phyloP scores from a whole-genome alignment of 441 rosid species.

The Lepidium campestre region DNA sequence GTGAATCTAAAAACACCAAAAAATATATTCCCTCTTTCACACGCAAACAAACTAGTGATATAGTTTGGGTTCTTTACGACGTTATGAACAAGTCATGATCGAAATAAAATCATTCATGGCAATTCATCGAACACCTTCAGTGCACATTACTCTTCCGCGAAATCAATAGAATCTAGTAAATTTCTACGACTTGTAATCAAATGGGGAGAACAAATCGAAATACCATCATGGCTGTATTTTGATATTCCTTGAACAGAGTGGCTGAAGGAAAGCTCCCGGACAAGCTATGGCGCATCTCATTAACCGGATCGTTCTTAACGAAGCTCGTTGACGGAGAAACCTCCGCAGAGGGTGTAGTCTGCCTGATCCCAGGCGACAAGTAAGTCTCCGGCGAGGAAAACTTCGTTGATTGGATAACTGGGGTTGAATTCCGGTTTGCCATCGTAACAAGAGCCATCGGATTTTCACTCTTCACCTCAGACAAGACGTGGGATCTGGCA shows the following conservation, averaged over 20 bases:
- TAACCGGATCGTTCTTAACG: slow-evolving; percentile 35
- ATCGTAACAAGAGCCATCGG: slow-evolving; percentile 46
- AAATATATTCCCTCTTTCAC: neutral
- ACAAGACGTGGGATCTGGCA: slow-evolving; percentile 43
- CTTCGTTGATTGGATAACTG: slow-evolving; percentile 15
- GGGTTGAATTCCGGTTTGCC: slow-evolving; percentile 25
- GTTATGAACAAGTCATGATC: neutral
- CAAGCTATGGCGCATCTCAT: slow-evolving; percentile 59
- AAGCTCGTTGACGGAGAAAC: slow-evolving; percentile 40
- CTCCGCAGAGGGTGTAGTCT: slow-evolving; percentile 26
- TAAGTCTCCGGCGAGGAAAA: slow-evolving; percentile 49
- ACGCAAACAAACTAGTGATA: neutral
- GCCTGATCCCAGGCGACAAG: slow-evolving; percentile 61
- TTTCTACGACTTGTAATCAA: neutral
- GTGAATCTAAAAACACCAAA: neutral
- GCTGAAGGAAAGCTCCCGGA: slow-evolving; percentile 78
- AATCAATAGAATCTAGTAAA: neutral
- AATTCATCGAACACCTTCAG: slow-evolving; percentile 27
- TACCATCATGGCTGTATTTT: slow-evolving; percentile 89
- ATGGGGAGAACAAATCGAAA: neutral
- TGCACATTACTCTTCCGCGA: neutral
- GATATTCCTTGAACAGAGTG: slow-evolving; percentile 76
- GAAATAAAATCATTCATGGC: neutral
- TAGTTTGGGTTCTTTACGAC: neutral
- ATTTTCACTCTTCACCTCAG: slow-evolving; percentile 42